These are phyloP conservation scores for Tausonia pullulans DNA, from an alignment of 1,284 basidiomycete species.

Conservation along the genomic window DNA sequence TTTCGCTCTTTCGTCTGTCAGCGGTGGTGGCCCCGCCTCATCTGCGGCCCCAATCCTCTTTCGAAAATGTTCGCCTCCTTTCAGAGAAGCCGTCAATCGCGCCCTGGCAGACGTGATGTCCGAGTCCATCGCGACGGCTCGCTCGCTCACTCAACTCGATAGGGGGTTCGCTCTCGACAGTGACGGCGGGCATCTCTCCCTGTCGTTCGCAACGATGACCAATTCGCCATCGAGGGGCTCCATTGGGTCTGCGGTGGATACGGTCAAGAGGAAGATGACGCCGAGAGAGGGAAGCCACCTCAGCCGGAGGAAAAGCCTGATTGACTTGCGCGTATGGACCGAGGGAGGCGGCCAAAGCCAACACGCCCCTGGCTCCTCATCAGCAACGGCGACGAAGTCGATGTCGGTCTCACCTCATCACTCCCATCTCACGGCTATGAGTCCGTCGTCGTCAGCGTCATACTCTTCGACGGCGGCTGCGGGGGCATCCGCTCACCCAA, in stretches of 20 bases:
- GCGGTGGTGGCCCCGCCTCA: not conserved
- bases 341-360: not conserved
- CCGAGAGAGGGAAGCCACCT: not conserved
- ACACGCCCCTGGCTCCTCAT: no score
- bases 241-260: slow-evolving; percentile 5
- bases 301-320: slow-evolving; percentile 4
- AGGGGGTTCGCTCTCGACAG: not conserved
- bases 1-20: not conserved
- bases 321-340: not conserved
- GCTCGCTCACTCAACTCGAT: slow-evolving; percentile 27
- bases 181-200: not conserved
- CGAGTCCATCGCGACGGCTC: slow-evolving; percentile 31
- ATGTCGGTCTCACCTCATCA: no score
- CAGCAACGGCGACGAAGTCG: no score
- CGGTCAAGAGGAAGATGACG: slow-evolving; percentile 9
- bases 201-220: not conserved
- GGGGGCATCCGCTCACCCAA: not conserved
- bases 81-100: slow-evolving; percentile 44
- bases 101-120: slow-evolving; percentile 35
- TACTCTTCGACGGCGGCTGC: not conserved
- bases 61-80: slow-evolving; percentile 53
- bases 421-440: no score
- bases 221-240: not conserved
- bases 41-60: slow-evolving; percentile 42
- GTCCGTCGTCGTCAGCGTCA: no score